Evolutionary conservation across 2,329 filamentous ascomycete species (phyloP), one percentile per base, ranked within the genome.

Genomic region (Sordariomycetes sp.): DNA sequence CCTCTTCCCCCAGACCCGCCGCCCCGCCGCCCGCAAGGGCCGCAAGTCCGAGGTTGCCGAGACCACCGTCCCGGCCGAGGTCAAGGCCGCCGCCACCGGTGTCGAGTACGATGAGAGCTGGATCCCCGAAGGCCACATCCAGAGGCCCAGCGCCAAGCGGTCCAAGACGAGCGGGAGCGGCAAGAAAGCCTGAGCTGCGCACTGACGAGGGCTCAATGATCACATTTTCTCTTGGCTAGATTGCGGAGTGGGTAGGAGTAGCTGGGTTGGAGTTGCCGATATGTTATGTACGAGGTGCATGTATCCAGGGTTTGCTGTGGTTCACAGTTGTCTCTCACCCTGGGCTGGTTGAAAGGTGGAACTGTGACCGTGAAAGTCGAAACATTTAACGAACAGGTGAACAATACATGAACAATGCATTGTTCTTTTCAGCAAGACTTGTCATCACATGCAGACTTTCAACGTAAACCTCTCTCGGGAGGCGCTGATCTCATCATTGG

Each of bases 1-100:
- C 16, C 88, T 99, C 70, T 96, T 97, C 80, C 93, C 94, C 54
- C 90, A 96, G 79, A 86, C 87, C 64, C 89, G 90, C 78, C 83
- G 85, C 62, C 76, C 80, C 48, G 59, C 79, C 78, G 67, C 75
- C 80, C 34, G 74, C 80, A 84, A 85, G 69, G 72, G 73, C 65
- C 89, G 89, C 79, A 88, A 88, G 76, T 79, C 81, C 64, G 85
- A 88, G 59, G 72, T 80, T 57, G 80, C 77, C 61, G 77, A 79
- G 65, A 75, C 80, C 46, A 82, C 88, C 54, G 83, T 87, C 46
- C 8, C 34, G 46, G n/a, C 55, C 14, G 87, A 87, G 62, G 81
- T 84, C 62, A 88, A 90, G 72, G 83, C 85, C 59, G 80, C 87
- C 55, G 85, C 87, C 59, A 85, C 82, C 62, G 82, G 81, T 61